phyloP scores from a whole-genome alignment of 2,329 filamentous ascomycete species.

The Phaeosphaeria sp. region DNA sequence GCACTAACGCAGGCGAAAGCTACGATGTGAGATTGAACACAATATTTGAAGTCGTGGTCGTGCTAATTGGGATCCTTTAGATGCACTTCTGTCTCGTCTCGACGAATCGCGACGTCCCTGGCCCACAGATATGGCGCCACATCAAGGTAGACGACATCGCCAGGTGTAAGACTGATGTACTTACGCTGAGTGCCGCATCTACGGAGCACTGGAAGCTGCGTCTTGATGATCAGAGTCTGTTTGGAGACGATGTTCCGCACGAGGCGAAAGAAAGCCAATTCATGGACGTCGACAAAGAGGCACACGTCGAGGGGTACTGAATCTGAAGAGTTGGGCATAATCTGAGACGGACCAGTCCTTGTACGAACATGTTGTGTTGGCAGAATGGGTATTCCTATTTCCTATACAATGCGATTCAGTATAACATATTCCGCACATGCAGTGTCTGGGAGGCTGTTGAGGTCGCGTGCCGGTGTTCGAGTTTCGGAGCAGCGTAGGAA shows the following conservation, averaged over 20 bases:
- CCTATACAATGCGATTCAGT: no score
- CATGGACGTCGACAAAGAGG: neutral
- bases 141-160: slow-evolving; percentile 1
- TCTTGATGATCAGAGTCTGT: slow-evolving; percentile 12
- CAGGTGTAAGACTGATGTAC: slow-evolving; percentile 14
- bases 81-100: slow-evolving; percentile 26
- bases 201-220: slow-evolving; percentile 17
- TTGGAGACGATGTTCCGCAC: slow-evolving; percentile 4
- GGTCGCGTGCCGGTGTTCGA: no score
- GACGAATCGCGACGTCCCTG: slow-evolving; percentile 21
- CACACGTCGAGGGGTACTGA: neutral
- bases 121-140: slow-evolving; percentile 23
- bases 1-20: neutral
- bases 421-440: no score
- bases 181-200: slow-evolving; percentile 9
- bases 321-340: no score
- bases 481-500: no score
- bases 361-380: neutral
- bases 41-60: no score
- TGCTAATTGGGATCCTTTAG: slow-evolving; percentile 7
- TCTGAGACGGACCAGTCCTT: neutral
- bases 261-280: neutral
- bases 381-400: neutral
- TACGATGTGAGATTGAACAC: slow-evolving; percentile 1
- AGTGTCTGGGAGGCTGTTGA: no score